Base-by-base conservation (phyloP, 1,284 basidiomycete genomes). In the Cryptococcus wingfieldii region DNA sequence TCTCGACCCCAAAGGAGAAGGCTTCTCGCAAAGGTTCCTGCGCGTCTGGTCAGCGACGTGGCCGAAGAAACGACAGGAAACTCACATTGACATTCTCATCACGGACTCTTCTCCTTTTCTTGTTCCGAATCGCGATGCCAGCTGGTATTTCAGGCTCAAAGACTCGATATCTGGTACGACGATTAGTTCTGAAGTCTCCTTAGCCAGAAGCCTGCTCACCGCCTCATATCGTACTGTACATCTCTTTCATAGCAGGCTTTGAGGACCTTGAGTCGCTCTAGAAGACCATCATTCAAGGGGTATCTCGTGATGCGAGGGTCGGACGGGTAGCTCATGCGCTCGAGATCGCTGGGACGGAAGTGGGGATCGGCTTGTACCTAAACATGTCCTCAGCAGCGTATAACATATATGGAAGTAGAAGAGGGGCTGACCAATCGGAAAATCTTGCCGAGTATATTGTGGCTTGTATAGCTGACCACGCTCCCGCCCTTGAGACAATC, bases 401-500 rank as follows among this genome's bases (percentile, higher is more conserved):
- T 12, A 37, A 38, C 16, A 10, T 9, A 19, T 25, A 16, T n/a
- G 2, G 28, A 28, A 10, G 23, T 27, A 10, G 23, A 23, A 23
- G 23, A 23, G 23, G 23, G 23, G 23, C 66, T 49, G 18, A 74
- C 74, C 14, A 70, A 52, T 5, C 71, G 61, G 23, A 76, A 77
- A 3, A 77, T 55, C 38, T 63, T 50, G 7, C 76, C 76, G 1
- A 77, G 61, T 34, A 77, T 67, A 49, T 70, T 69, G 4, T 54
- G 28, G 54, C 66, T 76, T 18, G 47, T 44, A 55, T 69, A 75
- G 0, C 55, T 61, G 28, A 55, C 58, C 47, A 60, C 62, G 23
- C 49, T 58, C 27, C 58, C 63, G 28, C 61, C 63, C 67, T 69
- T 50, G 23, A 19, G 27, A 19, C 19, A 1, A 23, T 50, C 43